phyloP scores from a whole-genome alignment of 1,284 basidiomycete species.

The Fomes fomentarius region DNA sequence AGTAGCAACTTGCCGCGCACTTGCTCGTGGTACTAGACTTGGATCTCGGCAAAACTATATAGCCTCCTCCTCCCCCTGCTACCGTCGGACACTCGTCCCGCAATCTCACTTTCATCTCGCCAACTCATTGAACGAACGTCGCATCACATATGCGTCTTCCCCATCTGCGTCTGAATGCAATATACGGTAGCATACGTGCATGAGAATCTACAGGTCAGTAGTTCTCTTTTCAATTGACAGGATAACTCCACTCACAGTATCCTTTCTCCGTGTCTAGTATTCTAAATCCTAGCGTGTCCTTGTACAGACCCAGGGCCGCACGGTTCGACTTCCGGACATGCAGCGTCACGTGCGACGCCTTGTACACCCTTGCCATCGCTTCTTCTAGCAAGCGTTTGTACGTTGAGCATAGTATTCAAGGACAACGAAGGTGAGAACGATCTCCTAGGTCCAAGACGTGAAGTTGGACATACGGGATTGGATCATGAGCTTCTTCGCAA shows the following conservation, averaged over 20 bases:
- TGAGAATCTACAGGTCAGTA: background rate
- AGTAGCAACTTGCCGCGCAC: no score
- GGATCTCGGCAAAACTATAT: no score
- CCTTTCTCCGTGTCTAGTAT: slow-evolving; percentile 75
- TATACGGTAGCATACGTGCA: no score
- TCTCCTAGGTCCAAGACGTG: no score
- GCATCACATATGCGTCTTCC: slow-evolving; percentile 92
- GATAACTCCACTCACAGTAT: slow-evolving; percentile 70
- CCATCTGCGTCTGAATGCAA: slow-evolving; percentile 80
- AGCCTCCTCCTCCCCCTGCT: no score
- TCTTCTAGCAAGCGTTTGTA: slow-evolving; percentile 59
- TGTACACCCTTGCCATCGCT: slow-evolving; percentile 82
- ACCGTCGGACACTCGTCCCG: no score
- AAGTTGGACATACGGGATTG: slow-evolving; percentile 68
- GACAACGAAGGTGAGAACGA: slow-evolving; percentile 4
- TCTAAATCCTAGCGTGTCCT: slow-evolving; percentile 81
- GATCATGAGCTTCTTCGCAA: slow-evolving; percentile 88
- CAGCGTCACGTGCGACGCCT: slow-evolving; percentile 76
- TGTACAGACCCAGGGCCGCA: slow-evolving; percentile 82
- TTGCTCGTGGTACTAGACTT: no score
- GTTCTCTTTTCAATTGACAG: no score
- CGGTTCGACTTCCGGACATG: slow-evolving; percentile 89
- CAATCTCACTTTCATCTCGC: no score
- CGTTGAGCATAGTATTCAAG: background rate
- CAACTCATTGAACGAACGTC: slow-evolving; percentile 64